Base-by-base conservation (phyloP, 2,329 filamentous ascomycete species). In the Cercospora sp. region DNA sequence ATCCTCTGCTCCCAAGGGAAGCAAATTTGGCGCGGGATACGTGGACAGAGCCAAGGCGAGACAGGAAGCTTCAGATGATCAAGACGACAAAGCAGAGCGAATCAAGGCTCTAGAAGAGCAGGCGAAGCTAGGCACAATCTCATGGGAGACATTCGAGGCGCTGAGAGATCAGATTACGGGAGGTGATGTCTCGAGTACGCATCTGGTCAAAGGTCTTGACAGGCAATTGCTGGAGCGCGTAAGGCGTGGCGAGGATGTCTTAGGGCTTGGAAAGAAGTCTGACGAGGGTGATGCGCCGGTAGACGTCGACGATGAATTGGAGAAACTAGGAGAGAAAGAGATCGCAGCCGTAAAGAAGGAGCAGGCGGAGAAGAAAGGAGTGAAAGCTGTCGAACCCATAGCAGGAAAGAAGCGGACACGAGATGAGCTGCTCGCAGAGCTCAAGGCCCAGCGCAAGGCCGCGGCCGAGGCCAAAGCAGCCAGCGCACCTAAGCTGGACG, bases 181-280 rank as follows among this genome's bases (percentile, higher is more conserved):
- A 3, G 94, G 94, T 7, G 91, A 96, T 77, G 80, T 94, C 23
- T 83, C 83, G 13, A 92, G 89, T 73, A 96, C 93, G 13, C 93
- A 97, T 83, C 81, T 97, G 72, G 90, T 98, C 59, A 98, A 97
- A 77, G 95, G 95, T 0, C 81, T 99, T 60, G 95, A 99, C 80
- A 91, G 93, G 77, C 91, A 91, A 78, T 82, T 98, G 12, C 82
- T 94, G 30, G 87, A 91, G 78, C 85, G 89, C 72, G 85, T 91
- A 68, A 86, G 86, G 68, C 86, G 85, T 65, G 91, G 91, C 48
- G 91, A 93, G 77, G 80, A 84, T 77, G 82, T 84, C 4, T 67
- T 81, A 82, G 84, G 70, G 73, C 77, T 71, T 75, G 80, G 63
- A 68, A 65, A 68, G 64, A 63, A 64, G 33, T 79, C 81, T 7